Base-by-base conservation (phyloP, 768 basidiomycete genomes). In the Leucocoprinus sp. region DNA sequence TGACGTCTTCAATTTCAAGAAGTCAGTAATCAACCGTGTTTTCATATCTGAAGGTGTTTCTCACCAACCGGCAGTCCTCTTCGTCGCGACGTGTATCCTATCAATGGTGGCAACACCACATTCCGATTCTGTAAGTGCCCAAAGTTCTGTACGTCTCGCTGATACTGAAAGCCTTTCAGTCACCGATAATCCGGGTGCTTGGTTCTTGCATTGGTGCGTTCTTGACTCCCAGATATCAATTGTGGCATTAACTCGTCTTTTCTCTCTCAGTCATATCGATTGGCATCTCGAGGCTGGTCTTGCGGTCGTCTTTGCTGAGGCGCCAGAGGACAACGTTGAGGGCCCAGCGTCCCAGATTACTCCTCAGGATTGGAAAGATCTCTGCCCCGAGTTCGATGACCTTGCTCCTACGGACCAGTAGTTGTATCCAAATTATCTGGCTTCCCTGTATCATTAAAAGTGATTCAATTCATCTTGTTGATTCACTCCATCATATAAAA, bases 171-270 rank as follows among this genome's bases (percentile, higher is more conserved):
- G 12, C 11, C 7, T 23, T 12, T 23, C 22, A 65, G 58, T 63
- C 21, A 78, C 79, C 5, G 76, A 83, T 55, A 82, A 81, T 59
- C 63, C 80, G 0, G 80, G 80, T 5, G 68, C 72, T 9, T 77
- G 75, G 70, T 62, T 67, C 56, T 54, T 67, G 27, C 67, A 66
- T 31, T 62, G 63, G 63, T 64, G 38, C 27, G 53, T 15, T 9
- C 12, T 51, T 34, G n/a, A n/a, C n/a, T 66, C 14, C 60, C 65
- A 43, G 63, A 63, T 57, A 31, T 36, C 38, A 3, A 14, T 7
- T 33, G 33, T 36, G 36, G 53, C 36, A 35, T 35, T 48, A 42
- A 19, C 31, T 33, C 46, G 15, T 17, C 2, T 41, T 26, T 5
- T 6, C 23, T 34, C 17, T 42, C 5, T n/a, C 26, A 62, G 62